Percentiles rank a stretch among this genome's conserved stretches.
phyloP scores from a whole-genome alignment of 371 early-diverging fungal species.

The Enteropsectra breve region DNA sequence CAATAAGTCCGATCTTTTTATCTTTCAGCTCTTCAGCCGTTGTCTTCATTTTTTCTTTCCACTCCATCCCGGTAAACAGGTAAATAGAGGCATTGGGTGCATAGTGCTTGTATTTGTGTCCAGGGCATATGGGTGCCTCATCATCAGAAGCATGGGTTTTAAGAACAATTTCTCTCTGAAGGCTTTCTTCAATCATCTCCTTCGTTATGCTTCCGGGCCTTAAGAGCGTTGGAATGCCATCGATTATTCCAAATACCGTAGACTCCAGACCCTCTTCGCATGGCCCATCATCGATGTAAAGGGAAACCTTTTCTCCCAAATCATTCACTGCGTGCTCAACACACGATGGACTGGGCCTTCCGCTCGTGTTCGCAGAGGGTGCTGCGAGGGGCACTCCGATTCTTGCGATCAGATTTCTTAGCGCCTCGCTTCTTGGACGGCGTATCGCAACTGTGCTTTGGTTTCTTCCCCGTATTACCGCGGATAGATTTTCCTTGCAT shows the following conservation, averaged over 20 bases:
- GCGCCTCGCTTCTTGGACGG: conserved; percentile 78
- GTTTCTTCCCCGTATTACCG: conserved; percentile 66
- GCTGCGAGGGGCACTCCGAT: conserved; percentile 86
- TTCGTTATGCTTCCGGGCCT: conserved; percentile 90
- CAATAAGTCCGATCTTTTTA: conserved; percentile 20
- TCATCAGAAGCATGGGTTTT: conserved; percentile 9
- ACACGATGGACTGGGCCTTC: conserved; percentile 82
- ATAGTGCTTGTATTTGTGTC: conserved; percentile 97
- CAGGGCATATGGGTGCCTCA: conserved; percentile 73
- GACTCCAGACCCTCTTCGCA: conserved; percentile 85
- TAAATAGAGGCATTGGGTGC: conserved; percentile 64
- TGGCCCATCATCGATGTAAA: conserved; percentile 80
- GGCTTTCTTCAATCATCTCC: conserved; percentile 64
- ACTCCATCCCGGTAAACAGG: conserved; percentile 34
- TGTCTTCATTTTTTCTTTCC: conserved; percentile 8
- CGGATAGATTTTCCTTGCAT: conserved; percentile 64
- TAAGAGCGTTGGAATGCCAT: conserved; percentile 68
- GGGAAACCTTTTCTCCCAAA: conserved; percentile 69
- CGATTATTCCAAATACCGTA: conserved; percentile 74
- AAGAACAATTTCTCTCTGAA: conserved; percentile 11
- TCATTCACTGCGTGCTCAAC: conserved; percentile 80
- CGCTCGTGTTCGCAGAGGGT: conserved; percentile 94
- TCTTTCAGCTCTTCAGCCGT: conserved; percentile 5
- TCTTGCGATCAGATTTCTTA: conserved; percentile 72
- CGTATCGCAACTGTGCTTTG: conserved; percentile 70